Evolutionary conservation across 148 eudicot genomes (phyloP).

Genomic region (Rhododendron kiyosumense): DNA sequence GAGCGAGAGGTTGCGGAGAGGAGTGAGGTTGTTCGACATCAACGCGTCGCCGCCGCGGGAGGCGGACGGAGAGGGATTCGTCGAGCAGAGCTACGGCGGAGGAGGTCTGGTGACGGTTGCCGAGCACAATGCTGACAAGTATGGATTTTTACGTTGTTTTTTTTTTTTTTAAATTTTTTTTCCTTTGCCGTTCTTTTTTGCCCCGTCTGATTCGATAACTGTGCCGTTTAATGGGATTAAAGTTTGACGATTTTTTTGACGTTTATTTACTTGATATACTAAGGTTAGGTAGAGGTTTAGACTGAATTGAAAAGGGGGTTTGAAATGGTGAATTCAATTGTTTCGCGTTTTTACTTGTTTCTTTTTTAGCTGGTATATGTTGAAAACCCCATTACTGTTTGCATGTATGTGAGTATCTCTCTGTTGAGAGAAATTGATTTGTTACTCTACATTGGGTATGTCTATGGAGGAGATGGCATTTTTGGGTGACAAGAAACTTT

Average conservation of each 20-base stretch:
- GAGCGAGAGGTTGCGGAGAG: not conserved
- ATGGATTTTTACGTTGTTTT: not conserved
- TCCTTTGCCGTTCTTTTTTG: not conserved
- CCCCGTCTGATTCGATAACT: not conserved
- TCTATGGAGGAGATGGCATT: not conserved
- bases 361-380: not conserved
- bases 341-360: not conserved
- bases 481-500: not conserved
- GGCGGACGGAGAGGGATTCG: slow-evolving; percentile 11
- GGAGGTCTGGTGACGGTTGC: not conserved
- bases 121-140: slow-evolving; percentile 12
- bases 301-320: slow-evolving; percentile 1
- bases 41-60: slow-evolving; percentile 25
- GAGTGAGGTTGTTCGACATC: slow-evolving; percentile 15
- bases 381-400: not conserved
- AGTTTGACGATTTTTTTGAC: not conserved
- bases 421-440: not conserved
- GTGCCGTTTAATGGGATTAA: not conserved
- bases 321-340: slow-evolving; percentile 5
- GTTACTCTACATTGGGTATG: not conserved
- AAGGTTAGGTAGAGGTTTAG: not conserved
- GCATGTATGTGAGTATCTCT: not conserved
- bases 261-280: not conserved
- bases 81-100: not conserved
- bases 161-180: not conserved